Evolutionary conservation across 257 asterid genomes (phyloP), one percentile per base, ranked within the genome.

Genomic region (Leonotis leonurus): DNA sequence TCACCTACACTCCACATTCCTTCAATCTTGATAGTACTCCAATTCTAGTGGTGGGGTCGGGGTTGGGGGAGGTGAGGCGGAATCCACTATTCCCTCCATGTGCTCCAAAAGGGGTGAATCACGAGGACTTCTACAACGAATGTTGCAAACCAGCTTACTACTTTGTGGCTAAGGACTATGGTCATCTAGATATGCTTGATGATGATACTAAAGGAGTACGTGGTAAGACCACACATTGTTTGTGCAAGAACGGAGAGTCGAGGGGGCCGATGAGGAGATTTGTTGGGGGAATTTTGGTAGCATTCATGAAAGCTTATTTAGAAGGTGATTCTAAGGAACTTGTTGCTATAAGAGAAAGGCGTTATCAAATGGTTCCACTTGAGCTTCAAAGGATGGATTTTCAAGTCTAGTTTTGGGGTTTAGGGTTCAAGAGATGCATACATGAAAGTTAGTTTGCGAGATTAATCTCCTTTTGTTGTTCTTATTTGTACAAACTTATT

Each of bases 51-150:
- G 62, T 91, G 4, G 98, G 98, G 6, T 79, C 98, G n/a, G 94
- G 95, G 1, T 21, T 85, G 56, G 96, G 96, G 9, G 94, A 84
- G 52, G 62, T 82, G 11, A 79, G 53, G 37, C 83, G n/a, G 68
- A 88, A 88, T 64, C 75, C 84, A 2, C 32, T 91, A 6, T 90
- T 88, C 60, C 98, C 94, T 2, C 78, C 98, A 0, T 88, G 94
- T 64, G 98, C 96, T 0, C 96, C 96, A 1, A 82, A 67, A 68
- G 96, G 95, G 69, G 94, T 91, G 79, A 91, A 91, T 27, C 96
- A 88, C 67, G 75, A 73, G 54, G 84, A 90, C 71, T 88, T 90
- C 49, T 90, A 79, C n/a, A 69, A 69, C 0, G 96, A 90, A 69
- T 88, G 98, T 32, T 32, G 67, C 3, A 64, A 58, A 30, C 94